A percentile compares a stretch with the other conserved stretches of the same genome.
These are phyloP conservation scores for Leptographium lundbergii DNA, from an alignment of 2,329 filamentous ascomycete genomes.

Conservation along the genomic window DNA sequence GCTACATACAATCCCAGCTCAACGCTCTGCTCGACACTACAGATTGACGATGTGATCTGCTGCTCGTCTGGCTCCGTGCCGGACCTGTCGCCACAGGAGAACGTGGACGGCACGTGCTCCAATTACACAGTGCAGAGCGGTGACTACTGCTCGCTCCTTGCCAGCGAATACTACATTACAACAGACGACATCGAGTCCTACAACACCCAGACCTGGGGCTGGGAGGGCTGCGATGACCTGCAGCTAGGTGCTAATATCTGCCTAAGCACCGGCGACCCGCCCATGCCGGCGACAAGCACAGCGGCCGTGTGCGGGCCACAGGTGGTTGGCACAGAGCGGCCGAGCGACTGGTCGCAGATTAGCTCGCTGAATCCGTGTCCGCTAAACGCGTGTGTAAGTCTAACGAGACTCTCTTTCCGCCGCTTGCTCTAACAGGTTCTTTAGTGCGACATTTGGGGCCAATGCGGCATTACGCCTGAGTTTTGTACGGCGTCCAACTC, in stretches of 20 bases:
- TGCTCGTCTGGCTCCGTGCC: constrained; percentile 23
- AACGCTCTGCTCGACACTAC: constrained; percentile 20
- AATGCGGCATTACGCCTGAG: constrained; percentile 30
- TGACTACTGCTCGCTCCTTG: constrained; percentile 22
- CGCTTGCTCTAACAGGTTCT: too few species aligned
- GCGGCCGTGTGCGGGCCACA: constrained; percentile 24
- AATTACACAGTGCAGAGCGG: constrained; percentile 18
- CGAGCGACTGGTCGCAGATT: constrained; percentile 11
- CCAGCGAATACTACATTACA: constrained; percentile 7
- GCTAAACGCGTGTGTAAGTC: constrained; percentile 11
- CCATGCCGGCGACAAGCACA: constrained; percentile 19
- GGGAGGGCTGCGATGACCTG: constrained; percentile 20
- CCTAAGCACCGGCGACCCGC: constrained; percentile 20
- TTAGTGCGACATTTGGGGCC: constrained; percentile 24
- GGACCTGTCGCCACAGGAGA: constrained; percentile 20
- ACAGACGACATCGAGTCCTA: constrained; percentile 8
- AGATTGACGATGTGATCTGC: constrained; percentile 22
- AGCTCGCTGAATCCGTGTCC: constrained; percentile 18
- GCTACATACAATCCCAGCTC: constrained; percentile 15
- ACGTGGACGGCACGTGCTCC: constrained; percentile 22
- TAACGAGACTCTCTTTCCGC: too few species aligned
- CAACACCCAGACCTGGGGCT: constrained; percentile 27
- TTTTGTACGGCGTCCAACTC: constrained; percentile 23
- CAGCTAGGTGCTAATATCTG: constrained; percentile 19
- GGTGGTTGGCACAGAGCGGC: constrained; percentile 15